Evolutionary conservation across 441 rosid species (phyloP).

Genomic region (Populus hybrid): DNA sequence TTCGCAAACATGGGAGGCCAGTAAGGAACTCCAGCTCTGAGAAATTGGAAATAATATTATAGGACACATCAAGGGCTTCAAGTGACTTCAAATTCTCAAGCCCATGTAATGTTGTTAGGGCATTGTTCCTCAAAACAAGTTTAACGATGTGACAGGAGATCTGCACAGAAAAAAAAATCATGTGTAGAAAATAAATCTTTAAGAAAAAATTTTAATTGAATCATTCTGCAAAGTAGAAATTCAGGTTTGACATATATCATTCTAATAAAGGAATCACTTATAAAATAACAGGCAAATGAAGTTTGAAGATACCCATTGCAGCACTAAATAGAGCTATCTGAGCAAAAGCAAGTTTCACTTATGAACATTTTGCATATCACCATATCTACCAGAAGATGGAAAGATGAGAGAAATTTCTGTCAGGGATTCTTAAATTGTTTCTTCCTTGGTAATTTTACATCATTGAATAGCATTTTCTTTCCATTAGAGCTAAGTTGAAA

Average conservation of each 20-base stretch:
- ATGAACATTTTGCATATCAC: not conserved
- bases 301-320: not conserved
- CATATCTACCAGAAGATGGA: not conserved
- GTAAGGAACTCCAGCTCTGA: slow-evolving; percentile 77
- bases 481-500: not conserved
- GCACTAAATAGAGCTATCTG: not conserved
- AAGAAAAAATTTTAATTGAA: not conserved
- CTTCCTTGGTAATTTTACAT: not conserved
- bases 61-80: slow-evolving; percentile 92
- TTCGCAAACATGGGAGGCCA: slow-evolving; percentile 50
- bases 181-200: slow-evolving; percentile 4
- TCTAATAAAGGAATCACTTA: not conserved
- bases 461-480: not conserved
- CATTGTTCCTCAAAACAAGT: slow-evolving; percentile 95
- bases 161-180: slow-evolving; percentile 59
- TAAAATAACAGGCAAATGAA: not conserved
- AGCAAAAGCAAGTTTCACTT: not conserved
- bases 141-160: slow-evolving; percentile 67
- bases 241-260: not conserved
- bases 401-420: not conserved
- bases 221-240: not conserved
- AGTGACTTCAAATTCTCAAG: slow-evolving; percentile 92
- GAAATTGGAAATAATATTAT: slow-evolving; percentile 83
- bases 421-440: not conserved
- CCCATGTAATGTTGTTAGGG: slow-evolving; percentile 77